Base-by-base conservation (phyloP, 495 filamentous ascomycete genomes). In the Sordaria brevicollis region DNA sequence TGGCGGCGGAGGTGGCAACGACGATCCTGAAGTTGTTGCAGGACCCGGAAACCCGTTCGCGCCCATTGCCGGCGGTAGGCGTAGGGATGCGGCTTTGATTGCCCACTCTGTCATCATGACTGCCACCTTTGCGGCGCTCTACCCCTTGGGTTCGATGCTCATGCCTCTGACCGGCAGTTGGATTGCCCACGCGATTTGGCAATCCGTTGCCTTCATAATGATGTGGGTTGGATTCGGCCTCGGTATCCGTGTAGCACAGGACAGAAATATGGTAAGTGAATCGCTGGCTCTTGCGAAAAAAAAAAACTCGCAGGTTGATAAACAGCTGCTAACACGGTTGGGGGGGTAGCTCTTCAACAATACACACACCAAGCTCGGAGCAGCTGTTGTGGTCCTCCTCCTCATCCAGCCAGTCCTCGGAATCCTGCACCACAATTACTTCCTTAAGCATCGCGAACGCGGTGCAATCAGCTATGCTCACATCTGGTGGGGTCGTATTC, bases 361-460 rank as follows among this genome's bases (percentile, higher is more conserved):
- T 11, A 72, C 76, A 0, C 85, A 86, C 69, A 82, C 81, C 57
- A 74, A 78, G 67, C 71, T 93, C 69, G 91, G 91, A 19, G 83
- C 88, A 5, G 80, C 90, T 34, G 81, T 93, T 15, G 73, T 89
- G 10, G 77, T 70, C 8, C 77, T 91, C 17, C 73, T 90, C n/a
- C 76, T 84, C 17, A 75, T 92, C 41, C 92, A 93, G 76, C 90
- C 89, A 5, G 74, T 85, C 5, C 81, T 91, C 43, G 91, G 90
- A 21, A 73, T 85, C 1, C 15, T 90, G 4, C 92, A 94, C 71
- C 91, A 93, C 74, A 74, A 78, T 41, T 81, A 85, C 67, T 91
- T 78, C 72, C 41, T 79, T 13, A 84, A 83, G 70, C 75, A 79
- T 2, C 75, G 82, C 33, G 54, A 70, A 6, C 89, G 89, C 13